These are phyloP conservation scores for Haplographium delicatum DNA, from an alignment of 495 filamentous ascomycete species.

Conservation along the genomic window DNA sequence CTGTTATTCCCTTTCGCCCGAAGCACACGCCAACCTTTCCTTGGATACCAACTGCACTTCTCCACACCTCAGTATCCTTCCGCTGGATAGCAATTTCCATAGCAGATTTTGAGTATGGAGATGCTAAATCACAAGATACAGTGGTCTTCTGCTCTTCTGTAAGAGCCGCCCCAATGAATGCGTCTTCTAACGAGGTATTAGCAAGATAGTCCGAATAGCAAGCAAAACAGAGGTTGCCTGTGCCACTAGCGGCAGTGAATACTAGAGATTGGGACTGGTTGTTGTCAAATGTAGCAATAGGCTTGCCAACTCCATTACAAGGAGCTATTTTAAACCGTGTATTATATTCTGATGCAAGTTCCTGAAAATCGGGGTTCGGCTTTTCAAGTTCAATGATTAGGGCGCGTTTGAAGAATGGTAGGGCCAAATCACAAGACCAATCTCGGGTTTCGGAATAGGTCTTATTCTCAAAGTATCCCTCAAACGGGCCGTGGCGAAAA, in stretches of 20 bases:
- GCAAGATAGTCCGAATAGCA: neutral
- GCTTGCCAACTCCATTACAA: neutral
- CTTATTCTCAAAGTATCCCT: neutral
- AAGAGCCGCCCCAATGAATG: neutral
- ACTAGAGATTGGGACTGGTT: neutral
- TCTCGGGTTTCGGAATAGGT: neutral
- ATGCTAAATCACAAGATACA: neutral
- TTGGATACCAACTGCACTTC: neutral
- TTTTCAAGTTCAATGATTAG: neutral
- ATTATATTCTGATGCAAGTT: conserved; percentile 1
- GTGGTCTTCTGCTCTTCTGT: neutral
- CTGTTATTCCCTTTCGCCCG: neutral
- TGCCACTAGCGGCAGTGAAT: neutral
- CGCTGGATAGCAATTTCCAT: neutral
- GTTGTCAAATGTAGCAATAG: neutral
- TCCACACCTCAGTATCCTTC: neutral
- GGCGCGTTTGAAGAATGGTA: neutral
- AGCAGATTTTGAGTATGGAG: neutral
- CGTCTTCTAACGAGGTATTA: neutral
- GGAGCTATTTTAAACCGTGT: neutral
- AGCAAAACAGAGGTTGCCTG: neutral
- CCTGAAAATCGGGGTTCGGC: neutral
- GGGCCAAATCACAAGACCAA: conserved; percentile 7
- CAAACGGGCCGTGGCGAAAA: conserved; percentile 5
- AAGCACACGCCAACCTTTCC: neutral